Conservation (phyloP, 352 stramenopile genomes). For the Thalassiosira tumida region DNA sequence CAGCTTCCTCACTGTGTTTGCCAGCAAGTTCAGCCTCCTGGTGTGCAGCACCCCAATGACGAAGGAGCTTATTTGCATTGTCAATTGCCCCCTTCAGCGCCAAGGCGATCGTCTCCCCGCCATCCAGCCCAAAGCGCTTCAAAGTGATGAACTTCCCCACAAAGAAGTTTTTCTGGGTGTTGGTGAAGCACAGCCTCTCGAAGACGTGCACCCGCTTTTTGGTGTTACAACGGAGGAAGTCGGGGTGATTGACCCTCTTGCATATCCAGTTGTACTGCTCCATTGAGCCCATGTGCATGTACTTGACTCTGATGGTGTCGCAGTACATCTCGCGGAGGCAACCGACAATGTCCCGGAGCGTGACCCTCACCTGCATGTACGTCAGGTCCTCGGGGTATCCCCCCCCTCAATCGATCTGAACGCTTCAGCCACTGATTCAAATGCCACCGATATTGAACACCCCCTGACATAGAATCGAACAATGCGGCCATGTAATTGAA, state of each 20-base stretch:
- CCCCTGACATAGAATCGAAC: no score
- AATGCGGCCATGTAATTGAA: no score
- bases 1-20: conserved; percentile 98
- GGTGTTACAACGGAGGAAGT: conserved; percentile 89
- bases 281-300: conserved; percentile 98
- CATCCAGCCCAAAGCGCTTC: conserved; percentile 99
- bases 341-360: conserved; percentile 95
- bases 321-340: conserved; percentile 98
- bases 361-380: conserved; percentile 91
- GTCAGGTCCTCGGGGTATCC: conserved; percentile 90
- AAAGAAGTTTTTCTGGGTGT: conserved; percentile 99
- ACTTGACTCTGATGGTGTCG: conserved; percentile 97
- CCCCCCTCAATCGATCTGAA: no score
- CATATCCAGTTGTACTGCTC: conserved; percentile 99
- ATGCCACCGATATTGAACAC: no score
- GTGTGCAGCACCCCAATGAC: conserved; percentile 99
- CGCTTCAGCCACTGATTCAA: no score
- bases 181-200: conserved; percentile 96
- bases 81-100: conserved; percentile 97
- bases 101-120: conserved; percentile 96
- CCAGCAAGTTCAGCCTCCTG: conserved; percentile 97
- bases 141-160: conserved; percentile 99
- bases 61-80: conserved; percentile 96
- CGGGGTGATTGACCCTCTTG: conserved; percentile 91
- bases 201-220: conserved; percentile 97